These are phyloP conservation scores for Mycena chlorophos DNA, from an alignment of 768 basidiomycete species.

Conservation along the genomic window DNA sequence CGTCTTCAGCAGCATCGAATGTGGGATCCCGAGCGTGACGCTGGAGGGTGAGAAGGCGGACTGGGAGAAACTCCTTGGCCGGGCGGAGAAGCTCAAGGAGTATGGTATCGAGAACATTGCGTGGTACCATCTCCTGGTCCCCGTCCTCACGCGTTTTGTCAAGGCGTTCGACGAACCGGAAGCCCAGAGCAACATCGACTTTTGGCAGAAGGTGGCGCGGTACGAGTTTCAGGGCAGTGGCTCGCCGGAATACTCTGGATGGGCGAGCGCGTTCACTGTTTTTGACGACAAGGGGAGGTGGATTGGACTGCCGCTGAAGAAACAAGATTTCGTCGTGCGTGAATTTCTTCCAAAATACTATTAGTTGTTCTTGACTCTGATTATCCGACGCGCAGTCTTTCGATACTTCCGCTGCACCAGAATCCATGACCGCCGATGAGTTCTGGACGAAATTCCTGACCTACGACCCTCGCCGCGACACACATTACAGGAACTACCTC, in stretches of 20 bases:
- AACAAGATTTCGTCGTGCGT: neutral
- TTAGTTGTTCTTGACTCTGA: too few species aligned
- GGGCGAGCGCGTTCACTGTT: conserved; percentile 40
- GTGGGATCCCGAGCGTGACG: conserved; percentile 47
- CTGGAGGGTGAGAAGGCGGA: conserved; percentile 43
- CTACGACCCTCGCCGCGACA: neutral
- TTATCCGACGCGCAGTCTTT: neutral
- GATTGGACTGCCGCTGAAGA: conserved; percentile 24
- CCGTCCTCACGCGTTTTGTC: conserved; percentile 38
- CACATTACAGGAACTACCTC: neutral
- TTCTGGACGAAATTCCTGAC: neutral
- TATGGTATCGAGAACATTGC: conserved; percentile 33
- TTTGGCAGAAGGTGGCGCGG: conserved; percentile 34
- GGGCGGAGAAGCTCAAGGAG: conserved; percentile 38
- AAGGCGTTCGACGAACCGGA: conserved; percentile 34
- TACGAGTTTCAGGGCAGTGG: conserved; percentile 26
- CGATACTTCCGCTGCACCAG: neutral
- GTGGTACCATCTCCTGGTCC: conserved; percentile 42
- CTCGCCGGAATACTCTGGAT: conserved; percentile 30
- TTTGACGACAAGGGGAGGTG: conserved; percentile 34
- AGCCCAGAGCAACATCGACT: conserved; percentile 31
- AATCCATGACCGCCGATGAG: neutral
- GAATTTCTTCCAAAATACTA: neutral
- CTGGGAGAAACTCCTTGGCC: conserved; percentile 35
- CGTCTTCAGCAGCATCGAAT: conserved; percentile 26